Evolutionary conservation across 345 rosid species (phyloP), one percentile per base, ranked within the genome.

Genomic region (Hibiscus trionum): DNA sequence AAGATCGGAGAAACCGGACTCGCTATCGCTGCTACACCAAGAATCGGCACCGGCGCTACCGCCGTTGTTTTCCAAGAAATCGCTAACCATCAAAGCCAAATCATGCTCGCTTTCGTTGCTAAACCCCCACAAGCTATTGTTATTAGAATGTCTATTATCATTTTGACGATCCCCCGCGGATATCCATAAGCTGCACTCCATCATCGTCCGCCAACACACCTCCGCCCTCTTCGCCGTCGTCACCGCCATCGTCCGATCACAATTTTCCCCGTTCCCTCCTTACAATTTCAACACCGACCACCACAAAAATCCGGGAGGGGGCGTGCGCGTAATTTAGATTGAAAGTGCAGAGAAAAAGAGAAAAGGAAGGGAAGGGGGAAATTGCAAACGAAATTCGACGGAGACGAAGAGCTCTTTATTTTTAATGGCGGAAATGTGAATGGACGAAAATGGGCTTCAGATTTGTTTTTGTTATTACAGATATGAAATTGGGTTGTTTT

Each of bases 91-190:
- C 9, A 88, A 79, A 10, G 91, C 98, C 78, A 91, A 79, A 79
- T 93, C 98, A 63, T 77, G 89, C 80, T 93, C 97, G 82, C 97
- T 86, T 73, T 93, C 97, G 65, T 86, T 85, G 83, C 93, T 90
- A 5, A 84, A 93, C 15, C 84, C 77, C 85, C 84, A 81, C 61
- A 81, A 74, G 61, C 7, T 71, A 58, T 56, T 70, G 37, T 37
- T 71, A 59, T 7, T 59, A 59, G 14, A 16, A 70, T 37, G 57
- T 12, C 55, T 15, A 19, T 8, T 5, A 39, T 19, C 35, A 33
- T 39, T 71, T 21, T 24, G 31, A 71, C 24, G 62, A 59, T 82
- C 83, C 53, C 75, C 89, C 26, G 79, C 72, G 60, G 85, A 75
- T 76, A 82, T 72, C 80, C 81, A 82, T 80, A 82, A 89, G 78